Evolutionary conservation across 2,329 filamentous ascomycete species (phyloP), one percentile per base, ranked within the genome.

Genomic region (Knufia fluminis): DNA sequence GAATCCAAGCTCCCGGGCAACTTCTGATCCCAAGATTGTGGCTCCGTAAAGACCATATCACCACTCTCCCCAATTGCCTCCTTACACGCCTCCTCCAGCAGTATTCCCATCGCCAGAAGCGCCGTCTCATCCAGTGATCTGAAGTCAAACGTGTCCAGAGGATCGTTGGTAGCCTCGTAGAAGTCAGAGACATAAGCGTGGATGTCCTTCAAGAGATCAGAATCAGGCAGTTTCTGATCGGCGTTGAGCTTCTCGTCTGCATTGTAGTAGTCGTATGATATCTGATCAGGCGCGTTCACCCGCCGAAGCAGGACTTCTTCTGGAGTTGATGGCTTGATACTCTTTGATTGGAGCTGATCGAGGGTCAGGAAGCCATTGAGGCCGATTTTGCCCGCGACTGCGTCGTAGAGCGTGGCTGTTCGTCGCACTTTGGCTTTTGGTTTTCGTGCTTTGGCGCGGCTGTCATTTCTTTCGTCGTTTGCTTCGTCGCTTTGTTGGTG

Each of bases 81-180:
- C 35, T 64, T 68, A 0, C 71, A 71, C 19, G 73, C 68, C 60
- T 83, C 79, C 62, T 83, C 80, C 22, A 82, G 60, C 28, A 83
- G 57, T 12, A 83, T 74, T 0, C 79, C 78, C 57, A 82, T 61
- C 1, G 78, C 77, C 55, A 83, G 69, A 49, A 83, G 61, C 1
- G 79, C 78, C 7, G 77, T 82, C 62, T 80, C 79, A 51, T 82
- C 77, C 69, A 83, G 71, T 52, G 72, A 78, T 42, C 67, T 68
- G 57, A 72, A 75, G 46, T 73, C 68, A 28, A 62, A 57, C 39
- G 59, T 60, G 2, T 66, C 68, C 4, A 57, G 56, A 20, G 66
- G 60, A 1, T 53, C 51, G 2, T 62, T 64, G 2, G 62, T 60
- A 31, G 62, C 61, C 24, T 61, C 65, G 60, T 80, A 82, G 55